These are phyloP conservation scores for Anisodus tanguticus DNA, from an alignment of 257 asterid species.

Conservation along the genomic window DNA sequence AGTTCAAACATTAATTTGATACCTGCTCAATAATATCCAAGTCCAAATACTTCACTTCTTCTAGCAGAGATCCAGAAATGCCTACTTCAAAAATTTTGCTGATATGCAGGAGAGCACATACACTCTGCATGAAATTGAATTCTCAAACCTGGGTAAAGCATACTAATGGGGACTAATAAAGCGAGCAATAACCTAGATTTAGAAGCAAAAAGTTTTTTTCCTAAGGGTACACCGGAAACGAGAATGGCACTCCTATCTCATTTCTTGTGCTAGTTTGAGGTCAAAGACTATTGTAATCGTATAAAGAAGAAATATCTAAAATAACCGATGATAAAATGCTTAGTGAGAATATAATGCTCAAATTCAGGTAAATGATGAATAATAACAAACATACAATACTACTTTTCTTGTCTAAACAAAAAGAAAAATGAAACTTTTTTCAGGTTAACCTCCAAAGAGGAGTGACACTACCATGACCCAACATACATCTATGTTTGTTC, in stretches of 20 bases:
- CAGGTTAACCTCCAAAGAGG: not conserved
- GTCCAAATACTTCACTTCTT: conserved; percentile 61
- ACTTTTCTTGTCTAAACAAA: conserved; percentile 16
- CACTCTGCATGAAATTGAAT: conserved; percentile 61
- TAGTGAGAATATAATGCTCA: not conserved
- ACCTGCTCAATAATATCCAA: conserved; percentile 87
- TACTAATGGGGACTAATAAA: conserved; percentile 14
- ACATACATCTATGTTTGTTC: conserved; percentile 17
- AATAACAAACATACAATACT: conserved; percentile 1
- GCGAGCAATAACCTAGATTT: conserved; percentile 17
- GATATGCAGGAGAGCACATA: conserved; percentile 82
- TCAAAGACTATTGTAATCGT: not conserved
- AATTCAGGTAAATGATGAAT: conserved; percentile 14
- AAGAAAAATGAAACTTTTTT: not conserved
- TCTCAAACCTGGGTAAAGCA: conserved; percentile 24
- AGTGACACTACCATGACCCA: conserved; percentile 23
- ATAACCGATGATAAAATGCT: conserved; percentile 9
- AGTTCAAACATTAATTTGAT: conserved; percentile 15
- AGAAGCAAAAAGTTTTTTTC: not conserved
- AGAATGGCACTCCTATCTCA: conserved; percentile 9
- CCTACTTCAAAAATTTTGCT: conserved; percentile 94
- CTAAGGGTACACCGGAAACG: not conserved
- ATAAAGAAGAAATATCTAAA: conserved; percentile 18
- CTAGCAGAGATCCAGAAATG: conserved; percentile 73
- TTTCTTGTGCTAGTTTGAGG: not conserved